Base-by-base conservation (phyloP, 2,329 filamentous ascomycete genomes). In the Cordyceps cateniannulata region DNA sequence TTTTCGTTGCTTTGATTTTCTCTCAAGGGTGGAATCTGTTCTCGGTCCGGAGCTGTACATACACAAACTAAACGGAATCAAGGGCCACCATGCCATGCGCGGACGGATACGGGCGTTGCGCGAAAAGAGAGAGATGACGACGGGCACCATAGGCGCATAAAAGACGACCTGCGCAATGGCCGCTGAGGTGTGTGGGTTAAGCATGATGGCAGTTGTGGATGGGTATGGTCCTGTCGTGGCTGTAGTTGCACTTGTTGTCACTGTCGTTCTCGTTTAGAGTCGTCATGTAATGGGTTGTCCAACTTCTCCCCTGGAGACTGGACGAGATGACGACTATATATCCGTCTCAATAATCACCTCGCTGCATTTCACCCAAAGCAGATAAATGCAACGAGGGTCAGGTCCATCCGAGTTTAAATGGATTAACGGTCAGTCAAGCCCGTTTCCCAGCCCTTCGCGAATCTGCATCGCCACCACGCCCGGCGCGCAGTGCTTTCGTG, bases 31-130 rank as follows among this genome's bases (percentile, higher is more conserved):
- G 29, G 5, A 12, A 27, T 50, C 25, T 44, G 12, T 51, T 22
- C 24, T 22, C 16, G 38, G 5, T 22, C 16, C 10, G 40, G 5
- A 42, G 14, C 12, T 7, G 18, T 8, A 51, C 63, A 2, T 63
- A 69, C 67, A 66, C 7, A 68, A 45, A 27, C 62, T 66, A 25
- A 69, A 69, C 1, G 65, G 62, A 16, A 70, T 65, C 16, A 68
- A 47, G 7, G 66, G 66, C 63, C 65, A 70, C 68, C 68, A 70
- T 1, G 69, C 67, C 64, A 68, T 63, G 6, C 66, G 65, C 8
- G 68, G 69, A 5, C 66, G 67, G 27, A 66, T 65, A n/a, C 55
- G 64, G 62, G 66, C 68, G 49, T 69, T 70, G 54, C 68, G 66
- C n/a, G 53, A 22, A 35, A 69, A 62, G 29, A 70, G 62, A 10